Percentiles rank a stretch among this genome's conserved stretches.
phyloP scores from a whole-genome alignment of 1,139 yeast species.

The Hyphopichia wangnamkhiaoensis region DNA sequence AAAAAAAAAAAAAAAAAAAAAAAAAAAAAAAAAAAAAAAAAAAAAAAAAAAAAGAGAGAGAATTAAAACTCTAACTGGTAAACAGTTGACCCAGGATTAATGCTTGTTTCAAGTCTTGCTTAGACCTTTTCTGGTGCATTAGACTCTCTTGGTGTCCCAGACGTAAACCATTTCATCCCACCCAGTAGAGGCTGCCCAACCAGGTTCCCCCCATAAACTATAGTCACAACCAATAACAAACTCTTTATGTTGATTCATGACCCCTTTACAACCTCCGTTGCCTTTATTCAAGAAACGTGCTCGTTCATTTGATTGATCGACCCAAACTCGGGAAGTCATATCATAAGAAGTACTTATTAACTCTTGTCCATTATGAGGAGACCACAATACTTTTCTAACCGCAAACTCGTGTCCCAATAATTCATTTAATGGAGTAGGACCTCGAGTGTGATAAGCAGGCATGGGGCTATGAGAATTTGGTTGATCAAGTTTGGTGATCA shows the following conservation, averaged over 20 bases:
- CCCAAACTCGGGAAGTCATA: constrained; percentile 89
- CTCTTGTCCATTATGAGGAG: constrained; percentile 78
- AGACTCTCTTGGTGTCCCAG: constrained; percentile 69
- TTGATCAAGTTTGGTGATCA: constrained; percentile 50
- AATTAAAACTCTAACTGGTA: not conserved
- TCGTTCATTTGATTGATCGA: constrained; percentile 60
- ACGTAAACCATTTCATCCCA: constrained; percentile 96
- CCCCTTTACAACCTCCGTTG: constrained; percentile 48
- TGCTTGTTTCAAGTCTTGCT: too few relatives aligned
- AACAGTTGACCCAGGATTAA: too few relatives aligned
- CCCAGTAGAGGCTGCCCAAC: constrained; percentile 92
- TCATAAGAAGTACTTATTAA: constrained; percentile 83
- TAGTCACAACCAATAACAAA: constrained; percentile 96
- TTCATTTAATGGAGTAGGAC: constrained; percentile 75
- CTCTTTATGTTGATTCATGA: constrained; percentile 76
- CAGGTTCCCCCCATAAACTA: constrained; percentile 95
- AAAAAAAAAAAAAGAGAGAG: not conserved
- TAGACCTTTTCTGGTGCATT: not conserved
- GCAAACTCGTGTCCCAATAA: constrained; percentile 89
- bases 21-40: too few relatives aligned
- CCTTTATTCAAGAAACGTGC: constrained; percentile 45
- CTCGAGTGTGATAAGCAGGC: constrained; percentile 49
- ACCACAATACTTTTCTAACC: constrained; percentile 79
- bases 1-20: too few relatives aligned
- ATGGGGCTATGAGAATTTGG: constrained; percentile 37